Evolutionary conservation across 495 filamentous ascomycete genomes (phyloP), one percentile per base, ranked within the genome.

Genomic region (Xylaria telfairii): DNA sequence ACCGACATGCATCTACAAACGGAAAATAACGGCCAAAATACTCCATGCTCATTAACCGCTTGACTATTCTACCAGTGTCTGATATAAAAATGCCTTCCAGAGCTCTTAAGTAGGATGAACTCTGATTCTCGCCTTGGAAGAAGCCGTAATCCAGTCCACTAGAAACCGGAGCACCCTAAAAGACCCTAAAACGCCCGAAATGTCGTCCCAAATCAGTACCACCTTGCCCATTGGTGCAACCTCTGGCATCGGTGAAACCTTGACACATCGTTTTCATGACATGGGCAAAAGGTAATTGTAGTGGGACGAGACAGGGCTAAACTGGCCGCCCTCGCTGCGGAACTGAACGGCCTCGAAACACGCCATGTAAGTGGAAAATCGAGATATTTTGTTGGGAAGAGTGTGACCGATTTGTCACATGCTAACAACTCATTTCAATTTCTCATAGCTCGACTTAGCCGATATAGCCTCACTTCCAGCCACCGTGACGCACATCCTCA

Each of bases 161-260:
- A 34, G 30, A 57, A 28, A 19, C 19, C 49, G 17, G 19, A 46
- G 19, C 17, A 19, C 24, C 28, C 30, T 17, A 39, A 19, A 5
- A 24, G 13, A 3, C 47, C n/a, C n/a, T n/a, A n/a, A n/a, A n/a
- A n/a, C 21, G 47, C 56, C 67, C 37, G 42, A 46, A 56, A 76
- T 78, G 72, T 60, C 74, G 61, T 71, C 69, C 24, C 70, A 64
- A 51, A 75, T 79, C 26, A 41, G 57, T 42, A 77, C 73, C 5
- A 73, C 74, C n/a, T 73, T 84, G 0, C 75, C 84, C 39, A 83
- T 84, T 21, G 85, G 85, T 44, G 84, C 82, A 41, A 83, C 79
- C 19, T 80, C 81, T 49, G 85, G 86, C 42, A 80, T 87, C 66
- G 86, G 86, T 4, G 76, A 80, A 67, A 83, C 83, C 17, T 74